A percentile compares a stretch with the other conserved stretches of the same genome.
phyloP scores from a whole-genome alignment of 2,329 filamentous ascomycete species.

The Aspergillus cejpii region DNA sequence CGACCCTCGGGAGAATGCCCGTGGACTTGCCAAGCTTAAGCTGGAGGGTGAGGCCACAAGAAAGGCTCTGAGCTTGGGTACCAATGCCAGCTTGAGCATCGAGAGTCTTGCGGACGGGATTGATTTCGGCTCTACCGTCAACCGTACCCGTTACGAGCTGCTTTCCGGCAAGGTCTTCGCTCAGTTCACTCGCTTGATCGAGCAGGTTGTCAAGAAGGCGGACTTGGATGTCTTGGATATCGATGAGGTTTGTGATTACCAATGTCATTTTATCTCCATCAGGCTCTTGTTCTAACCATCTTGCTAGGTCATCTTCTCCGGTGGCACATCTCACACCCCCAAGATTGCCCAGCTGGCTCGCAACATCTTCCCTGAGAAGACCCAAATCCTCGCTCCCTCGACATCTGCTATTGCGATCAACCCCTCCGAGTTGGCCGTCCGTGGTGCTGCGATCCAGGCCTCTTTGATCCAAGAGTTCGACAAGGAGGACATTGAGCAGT shows the following conservation, averaged over 20 bases:
- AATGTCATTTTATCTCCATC: not conserved
- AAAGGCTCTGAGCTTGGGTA: conserved; percentile 82
- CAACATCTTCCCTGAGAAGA: conserved; percentile 72
- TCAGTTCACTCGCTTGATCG: conserved; percentile 78
- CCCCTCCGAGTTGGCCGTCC: conserved; percentile 80
- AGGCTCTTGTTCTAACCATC: not conserved
- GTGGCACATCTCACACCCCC: conserved; percentile 87
- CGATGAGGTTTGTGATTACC: conserved; percentile 54
- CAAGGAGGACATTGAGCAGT: conserved; percentile 86
- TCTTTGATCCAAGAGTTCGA: conserved; percentile 94
- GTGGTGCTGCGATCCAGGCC: conserved; percentile 92
- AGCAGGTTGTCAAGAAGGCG: conserved; percentile 83
- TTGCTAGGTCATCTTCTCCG: conserved; percentile 71
- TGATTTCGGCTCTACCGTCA: conserved; percentile 87
- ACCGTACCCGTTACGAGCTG: conserved; percentile 87
- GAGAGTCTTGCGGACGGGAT: conserved; percentile 83
- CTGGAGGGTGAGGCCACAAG: conserved; percentile 86
- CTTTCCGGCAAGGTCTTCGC: conserved; percentile 79
- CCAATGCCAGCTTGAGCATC: conserved; percentile 83
- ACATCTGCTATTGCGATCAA: conserved; percentile 75
- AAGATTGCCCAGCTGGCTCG: conserved; percentile 78
- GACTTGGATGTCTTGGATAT: conserved; percentile 86
- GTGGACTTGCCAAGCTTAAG: conserved; percentile 83
- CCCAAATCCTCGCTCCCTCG: conserved; percentile 72
- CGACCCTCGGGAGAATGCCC: conserved; percentile 75